Base-by-base conservation (phyloP, 2,329 filamentous ascomycete genomes). In the Epichloe glyceriae region DNA sequence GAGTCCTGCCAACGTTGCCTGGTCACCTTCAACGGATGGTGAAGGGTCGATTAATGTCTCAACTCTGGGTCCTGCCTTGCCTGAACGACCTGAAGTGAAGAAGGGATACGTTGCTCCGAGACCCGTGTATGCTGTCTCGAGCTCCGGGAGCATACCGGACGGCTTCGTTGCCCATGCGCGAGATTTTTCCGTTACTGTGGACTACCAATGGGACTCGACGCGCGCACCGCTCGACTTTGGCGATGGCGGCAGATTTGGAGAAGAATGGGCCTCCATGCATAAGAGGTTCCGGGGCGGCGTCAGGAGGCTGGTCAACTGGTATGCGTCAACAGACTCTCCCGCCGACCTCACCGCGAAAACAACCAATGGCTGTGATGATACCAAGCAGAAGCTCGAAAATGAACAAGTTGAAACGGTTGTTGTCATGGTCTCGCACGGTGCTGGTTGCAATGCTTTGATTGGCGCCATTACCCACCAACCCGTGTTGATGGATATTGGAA, bases 181-280 rank as follows among this genome's bases (percentile, higher is more conserved):
- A 54, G 88, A 97, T 62, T 81, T 85, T 12, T 97, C 89, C 61
- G 75, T 87, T 5, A 78, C 86, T 47, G 76, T 96, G n/a, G 93
- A 98, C 66, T 94, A 88, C 61, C 86, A 91, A 59, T 98, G 93
- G 91, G 90, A 98, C 62, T 96, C 90, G 53, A 91, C 90, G 75
- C 78, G 86, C 14, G 71, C 77, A 3, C 81, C 86, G 0, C 75
- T 88, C 42, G 74, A 83, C 55, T 97, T 93, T 86, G 91, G 90
- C 6, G 83, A 88, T 60, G 91, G 91, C 10, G 93, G 91, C 39
- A 78, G 84, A 42, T 86, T 88, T 59, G 89, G 88, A 1, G 93
- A 98, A 67, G 93, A 97, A 67, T 98, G 93, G 93, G 86, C 88
- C 33, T 75, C 82, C 3, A 97, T 98, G 93, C 93, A 98, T 67